Evolutionary conservation across 306 rosid species (phyloP).

Genomic region (Chamaecrista fasciculata): DNA sequence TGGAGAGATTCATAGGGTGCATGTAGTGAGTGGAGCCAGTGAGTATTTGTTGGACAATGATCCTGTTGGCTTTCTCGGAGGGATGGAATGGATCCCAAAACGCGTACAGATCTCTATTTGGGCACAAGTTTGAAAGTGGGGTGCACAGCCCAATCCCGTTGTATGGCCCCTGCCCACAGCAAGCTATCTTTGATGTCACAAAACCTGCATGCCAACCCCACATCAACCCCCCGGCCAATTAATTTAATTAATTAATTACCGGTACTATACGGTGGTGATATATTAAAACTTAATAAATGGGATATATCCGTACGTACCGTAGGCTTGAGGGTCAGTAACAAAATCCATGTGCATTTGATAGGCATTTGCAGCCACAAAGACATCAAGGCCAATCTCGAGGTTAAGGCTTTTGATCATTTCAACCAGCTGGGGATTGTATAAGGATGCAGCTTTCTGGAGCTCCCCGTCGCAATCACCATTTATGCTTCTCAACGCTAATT

Average conservation of each 20-base stretch:
- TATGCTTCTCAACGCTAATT: constrained; percentile 50
- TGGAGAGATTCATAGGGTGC: constrained; percentile 74
- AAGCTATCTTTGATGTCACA: constrained; percentile 55
- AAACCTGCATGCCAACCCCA: constrained; percentile 46
- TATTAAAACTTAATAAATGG: too few relatives aligned
- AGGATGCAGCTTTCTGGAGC: constrained; percentile 55
- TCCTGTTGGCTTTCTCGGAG: constrained; percentile 59
- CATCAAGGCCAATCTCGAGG: constrained; percentile 43
- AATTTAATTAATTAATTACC: too few relatives aligned
- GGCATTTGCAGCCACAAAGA: constrained; percentile 61
- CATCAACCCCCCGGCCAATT: too few relatives aligned
- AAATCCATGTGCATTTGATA: constrained; percentile 63
- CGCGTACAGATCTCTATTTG: constrained; percentile 51
- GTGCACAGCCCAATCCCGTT: constrained; percentile 81
- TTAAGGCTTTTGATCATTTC: constrained; percentile 48
- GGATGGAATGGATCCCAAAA: constrained; percentile 89
- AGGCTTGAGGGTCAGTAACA: constrained; percentile 49
- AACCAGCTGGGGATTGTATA: constrained; percentile 67
- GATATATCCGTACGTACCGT: too few relatives aligned
- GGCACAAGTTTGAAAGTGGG: constrained; percentile 58
- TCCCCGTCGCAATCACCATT: constrained; percentile 57
- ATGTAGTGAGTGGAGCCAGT: constrained; percentile 51
- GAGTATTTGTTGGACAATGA: constrained; percentile 56
- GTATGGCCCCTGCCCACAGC: constrained; percentile 84
- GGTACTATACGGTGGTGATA: too few relatives aligned